Conservation (phyloP, 345 rosid genomes). For the Hypericum perforatum region DNA sequence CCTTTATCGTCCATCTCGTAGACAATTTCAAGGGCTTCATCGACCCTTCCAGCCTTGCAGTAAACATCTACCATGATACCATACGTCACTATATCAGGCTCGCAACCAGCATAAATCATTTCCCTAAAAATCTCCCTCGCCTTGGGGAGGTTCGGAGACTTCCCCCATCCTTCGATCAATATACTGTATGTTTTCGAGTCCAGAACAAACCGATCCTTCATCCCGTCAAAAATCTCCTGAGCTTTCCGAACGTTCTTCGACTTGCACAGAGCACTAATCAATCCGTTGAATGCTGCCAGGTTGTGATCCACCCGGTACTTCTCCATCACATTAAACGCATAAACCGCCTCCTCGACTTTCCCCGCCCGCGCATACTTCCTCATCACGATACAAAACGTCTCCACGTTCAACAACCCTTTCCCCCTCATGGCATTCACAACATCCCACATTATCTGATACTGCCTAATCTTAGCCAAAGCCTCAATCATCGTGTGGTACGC, state of each 20-base stretch:
- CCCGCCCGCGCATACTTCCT: constrained; percentile 73
- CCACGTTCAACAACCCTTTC: constrained; percentile 54
- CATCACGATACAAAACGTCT: constrained; percentile 83
- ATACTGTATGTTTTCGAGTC: constrained; percentile 78
- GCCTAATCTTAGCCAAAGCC: constrained; percentile 71
- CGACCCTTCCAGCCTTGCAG: constrained; percentile 85
- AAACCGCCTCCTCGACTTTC: constrained; percentile 74
- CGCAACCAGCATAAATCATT: constrained; percentile 56
- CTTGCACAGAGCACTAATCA: constrained; percentile 83
- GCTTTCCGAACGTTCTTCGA: constrained; percentile 87
- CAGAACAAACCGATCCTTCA: constrained; percentile 43
- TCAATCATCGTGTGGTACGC: constrained; percentile 68
- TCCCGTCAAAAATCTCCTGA: constrained; percentile 61
- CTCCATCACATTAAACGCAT: constrained; percentile 81
- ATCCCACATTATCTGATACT: constrained; percentile 86
- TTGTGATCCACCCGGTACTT: constrained; percentile 55
- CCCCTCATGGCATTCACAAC: constrained; percentile 63
- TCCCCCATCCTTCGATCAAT: constrained; percentile 89
- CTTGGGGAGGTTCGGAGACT: constrained; percentile 71
- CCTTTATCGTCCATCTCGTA: constrained; percentile 45
- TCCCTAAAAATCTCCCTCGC: constrained; percentile 69
- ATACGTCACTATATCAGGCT: constrained; percentile 78
- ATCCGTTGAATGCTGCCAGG: constrained; percentile 62
- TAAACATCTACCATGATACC: constrained; percentile 78
- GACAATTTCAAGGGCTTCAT: constrained; percentile 67